Percentiles rank a stretch among this genome's conserved stretches.
Evolutionary conservation across 257 asterid species (phyloP).

Genomic region (Cruciata laevipes): DNA sequence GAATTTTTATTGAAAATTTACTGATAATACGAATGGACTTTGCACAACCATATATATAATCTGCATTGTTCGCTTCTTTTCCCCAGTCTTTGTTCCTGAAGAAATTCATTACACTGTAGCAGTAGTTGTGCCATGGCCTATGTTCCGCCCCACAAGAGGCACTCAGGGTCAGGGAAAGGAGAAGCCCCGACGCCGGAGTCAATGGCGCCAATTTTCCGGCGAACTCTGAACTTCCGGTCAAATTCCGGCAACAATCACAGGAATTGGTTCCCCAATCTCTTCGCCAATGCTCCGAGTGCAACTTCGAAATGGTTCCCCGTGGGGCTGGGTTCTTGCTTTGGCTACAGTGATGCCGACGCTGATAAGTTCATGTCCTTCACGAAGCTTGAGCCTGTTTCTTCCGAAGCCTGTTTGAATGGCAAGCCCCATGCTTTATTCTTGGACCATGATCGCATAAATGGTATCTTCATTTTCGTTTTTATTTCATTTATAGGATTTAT

Average conservation of each 20-base stretch:
- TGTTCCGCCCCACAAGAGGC: conserved; percentile 46
- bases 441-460: conserved; percentile 18
- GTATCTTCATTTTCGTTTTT: conserved; percentile 6
- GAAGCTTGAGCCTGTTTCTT: conserved; percentile 27
- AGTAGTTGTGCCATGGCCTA: conserved; percentile 28
- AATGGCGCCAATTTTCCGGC: conserved; percentile 12
- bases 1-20: no score
- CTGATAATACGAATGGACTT: no score
- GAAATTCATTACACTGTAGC: not conserved
- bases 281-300: conserved; percentile 23
- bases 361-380: conserved; percentile 18
- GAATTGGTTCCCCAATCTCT: not conserved
- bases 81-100: not conserved
- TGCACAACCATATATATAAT: not conserved
- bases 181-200: conserved; percentile 28
- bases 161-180: conserved; percentile 12
- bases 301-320: conserved; percentile 43
- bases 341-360: conserved; percentile 10
- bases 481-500: not conserved
- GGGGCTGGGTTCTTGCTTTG: conserved; percentile 22
- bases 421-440: conserved; percentile 30
- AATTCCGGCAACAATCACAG: conserved; percentile 1
- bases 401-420: no score
- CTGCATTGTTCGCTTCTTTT: not conserved
- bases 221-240: conserved; percentile 9